A percentile compares a stretch with the other conserved stretches of the same genome.
Evolutionary conservation across 2,329 filamentous ascomycete species (phyloP).

Genomic region (Tricladium varicosporioides): DNA sequence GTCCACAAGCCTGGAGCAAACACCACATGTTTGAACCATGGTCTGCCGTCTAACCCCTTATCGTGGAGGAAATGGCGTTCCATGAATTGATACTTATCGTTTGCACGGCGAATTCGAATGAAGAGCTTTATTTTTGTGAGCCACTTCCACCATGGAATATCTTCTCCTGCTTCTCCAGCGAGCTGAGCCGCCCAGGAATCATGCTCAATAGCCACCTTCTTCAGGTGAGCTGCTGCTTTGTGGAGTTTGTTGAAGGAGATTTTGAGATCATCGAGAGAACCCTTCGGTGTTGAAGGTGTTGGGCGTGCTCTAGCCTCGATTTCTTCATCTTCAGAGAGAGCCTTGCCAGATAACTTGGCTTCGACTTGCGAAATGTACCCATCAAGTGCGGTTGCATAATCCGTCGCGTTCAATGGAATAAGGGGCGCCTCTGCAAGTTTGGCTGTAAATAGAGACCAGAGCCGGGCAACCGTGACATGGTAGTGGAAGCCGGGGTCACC

Average conservation of each 20-base stretch:
- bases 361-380: slow-evolving; percentile 32
- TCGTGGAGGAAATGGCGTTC: slow-evolving; percentile 78
- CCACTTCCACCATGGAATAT: slow-evolving; percentile 77
- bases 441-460: slow-evolving; percentile 49
- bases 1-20: slow-evolving; percentile 92
- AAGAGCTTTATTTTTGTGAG: slow-evolving; percentile 64
- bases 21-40: slow-evolving; percentile 94
- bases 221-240: slow-evolving; percentile 25
- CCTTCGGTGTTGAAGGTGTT: slow-evolving; percentile 15
- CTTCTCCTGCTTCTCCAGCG: slow-evolving; percentile 44
- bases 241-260: slow-evolving; percentile 29
- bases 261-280: slow-evolving; percentile 24
- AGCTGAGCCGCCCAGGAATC: slow-evolving; percentile 30
- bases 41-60: slow-evolving; percentile 72
- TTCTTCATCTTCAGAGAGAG: slow-evolving; percentile 25
- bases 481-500: slow-evolving; percentile 67
- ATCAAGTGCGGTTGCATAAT: slow-evolving; percentile 37
- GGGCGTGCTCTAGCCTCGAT: slow-evolving; percentile 31
- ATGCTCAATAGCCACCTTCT: slow-evolving; percentile 25
- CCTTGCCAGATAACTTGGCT: slow-evolving; percentile 26
- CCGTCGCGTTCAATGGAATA: slow-evolving; percentile 49
- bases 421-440: slow-evolving; percentile 49
- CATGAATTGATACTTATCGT: slow-evolving; percentile 78
- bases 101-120: slow-evolving; percentile 63
- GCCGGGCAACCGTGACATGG: slow-evolving; percentile 55